Evolutionary conservation across 2,329 filamentous ascomycete species (phyloP).

Genomic region (Ascochyta koolunga): DNA sequence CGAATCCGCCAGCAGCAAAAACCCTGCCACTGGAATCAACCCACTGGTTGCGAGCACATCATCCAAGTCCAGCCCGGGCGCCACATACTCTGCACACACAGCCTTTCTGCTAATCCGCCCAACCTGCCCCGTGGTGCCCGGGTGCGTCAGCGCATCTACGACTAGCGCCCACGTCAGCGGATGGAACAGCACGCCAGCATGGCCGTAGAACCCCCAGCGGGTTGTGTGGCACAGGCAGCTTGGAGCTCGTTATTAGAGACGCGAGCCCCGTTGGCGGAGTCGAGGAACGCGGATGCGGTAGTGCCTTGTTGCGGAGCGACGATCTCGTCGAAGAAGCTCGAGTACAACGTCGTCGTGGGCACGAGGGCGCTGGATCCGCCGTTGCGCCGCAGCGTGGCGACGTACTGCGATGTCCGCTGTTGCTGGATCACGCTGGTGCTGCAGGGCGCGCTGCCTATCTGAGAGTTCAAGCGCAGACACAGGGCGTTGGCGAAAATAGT

Average conservation of each 20-base stretch:
- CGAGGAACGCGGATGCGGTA: constrained; percentile 54
- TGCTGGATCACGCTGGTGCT: constrained; percentile 57
- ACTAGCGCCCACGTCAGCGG: constrained; percentile 54
- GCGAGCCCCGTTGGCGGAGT: constrained; percentile 53
- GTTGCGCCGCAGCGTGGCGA: constrained; percentile 50
- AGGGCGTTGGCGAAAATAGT: constrained; percentile 48
- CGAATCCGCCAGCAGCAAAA: no score
- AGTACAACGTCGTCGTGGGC: constrained; percentile 62
- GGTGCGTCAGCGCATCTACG: constrained; percentile 57
- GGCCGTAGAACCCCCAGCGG: constrained; percentile 57
- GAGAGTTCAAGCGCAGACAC: constrained; percentile 21
- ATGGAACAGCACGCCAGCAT: constrained; percentile 59
- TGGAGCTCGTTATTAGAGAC: constrained; percentile 60
- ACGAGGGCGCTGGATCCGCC: constrained; percentile 61
- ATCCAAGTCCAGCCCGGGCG: constrained; percentile 50
- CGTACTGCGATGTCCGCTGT: constrained; percentile 52
- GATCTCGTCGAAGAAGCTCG: constrained; percentile 56
- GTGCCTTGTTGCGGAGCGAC: constrained; percentile 58
- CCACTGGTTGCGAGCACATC: constrained; percentile 56
- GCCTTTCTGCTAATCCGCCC: constrained; percentile 48
- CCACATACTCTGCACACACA: constrained; percentile 50
- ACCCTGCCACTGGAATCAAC: constrained; percentile 47
- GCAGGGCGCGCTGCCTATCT: constrained; percentile 28
- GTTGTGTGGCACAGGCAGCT: constrained; percentile 47
- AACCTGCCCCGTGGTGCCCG: constrained; percentile 53